Percentiles rank a stretch among this genome's conserved stretches.
phyloP scores from a whole-genome alignment of 768 basidiomycete genomes.

The Postia placenta region DNA sequence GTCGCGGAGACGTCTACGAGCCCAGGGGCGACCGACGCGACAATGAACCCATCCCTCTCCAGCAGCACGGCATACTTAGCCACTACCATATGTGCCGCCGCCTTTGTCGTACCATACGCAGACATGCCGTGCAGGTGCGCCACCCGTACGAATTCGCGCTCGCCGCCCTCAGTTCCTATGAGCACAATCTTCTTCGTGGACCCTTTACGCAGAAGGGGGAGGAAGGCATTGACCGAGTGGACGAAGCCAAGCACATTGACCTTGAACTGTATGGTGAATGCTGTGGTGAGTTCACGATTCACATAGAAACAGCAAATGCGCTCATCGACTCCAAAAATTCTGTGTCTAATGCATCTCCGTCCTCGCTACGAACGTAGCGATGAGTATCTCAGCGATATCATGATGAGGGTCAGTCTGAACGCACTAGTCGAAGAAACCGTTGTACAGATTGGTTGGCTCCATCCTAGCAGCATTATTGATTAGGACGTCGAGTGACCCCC shows the following conservation, averaged over 20 bases:
- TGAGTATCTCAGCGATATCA: too few species aligned
- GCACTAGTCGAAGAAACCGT: not conserved
- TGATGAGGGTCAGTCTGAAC: not conserved
- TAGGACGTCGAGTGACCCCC: constrained; percentile 29
- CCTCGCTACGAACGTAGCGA: too few species aligned
- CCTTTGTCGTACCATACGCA: constrained; percentile 33
- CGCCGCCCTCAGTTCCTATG: constrained; percentile 25
- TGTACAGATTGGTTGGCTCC: constrained; percentile 6
- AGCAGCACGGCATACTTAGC: constrained; percentile 29
- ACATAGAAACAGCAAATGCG: not conserved
- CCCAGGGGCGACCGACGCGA: not conserved
- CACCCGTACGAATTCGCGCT: constrained; percentile 20
- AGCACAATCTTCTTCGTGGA: constrained; percentile 28
- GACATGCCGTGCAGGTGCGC: constrained; percentile 5
- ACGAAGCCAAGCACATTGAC: constrained; percentile 32
- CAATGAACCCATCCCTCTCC: constrained; percentile 1
- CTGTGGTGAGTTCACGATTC: not conserved
- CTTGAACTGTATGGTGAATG: constrained; percentile 21
- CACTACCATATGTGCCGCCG: constrained; percentile 30
- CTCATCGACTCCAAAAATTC: not conserved
- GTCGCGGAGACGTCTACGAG: not conserved
- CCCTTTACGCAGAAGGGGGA: constrained; percentile 31
- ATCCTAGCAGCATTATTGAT: constrained; percentile 31
- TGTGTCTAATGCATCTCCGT: not conserved
- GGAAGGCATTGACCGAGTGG: constrained; percentile 29